Conservation (phyloP, 2,329 filamentous ascomycete species). For the Alternaria ventricosa region DNA sequence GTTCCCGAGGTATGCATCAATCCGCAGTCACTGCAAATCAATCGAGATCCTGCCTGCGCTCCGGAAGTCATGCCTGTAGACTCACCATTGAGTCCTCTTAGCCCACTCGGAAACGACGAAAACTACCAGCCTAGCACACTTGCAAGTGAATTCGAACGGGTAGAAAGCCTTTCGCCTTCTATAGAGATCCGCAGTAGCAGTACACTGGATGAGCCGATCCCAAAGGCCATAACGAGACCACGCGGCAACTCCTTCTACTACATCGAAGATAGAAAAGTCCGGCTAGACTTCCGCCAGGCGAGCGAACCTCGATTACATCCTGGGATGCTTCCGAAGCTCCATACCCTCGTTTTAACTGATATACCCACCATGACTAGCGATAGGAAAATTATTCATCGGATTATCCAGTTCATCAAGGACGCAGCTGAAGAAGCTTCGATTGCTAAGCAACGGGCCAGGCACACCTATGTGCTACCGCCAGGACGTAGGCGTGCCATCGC, state of each 20-base stretch:
- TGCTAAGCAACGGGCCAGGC: constrained; percentile 59
- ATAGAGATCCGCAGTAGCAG: constrained; percentile 4
- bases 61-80: constrained; percentile 52
- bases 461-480: constrained; percentile 66
- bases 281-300: constrained; percentile 42
- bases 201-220: neutral
- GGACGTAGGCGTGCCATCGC: constrained; percentile 58
- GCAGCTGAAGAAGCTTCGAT: constrained; percentile 63
- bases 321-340: constrained; percentile 60
- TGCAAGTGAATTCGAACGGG: neutral
- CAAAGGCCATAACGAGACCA: constrained; percentile 9
- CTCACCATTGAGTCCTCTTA: constrained; percentile 20
- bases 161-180: constrained; percentile 23
- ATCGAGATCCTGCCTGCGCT: constrained; percentile 54
- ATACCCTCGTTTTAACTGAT: constrained; percentile 63
- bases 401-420: constrained; percentile 63
- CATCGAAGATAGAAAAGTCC: constrained; percentile 38
- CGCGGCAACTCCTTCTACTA: constrained; percentile 32
- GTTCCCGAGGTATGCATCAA: constrained; percentile 34
- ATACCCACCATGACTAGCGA: constrained; percentile 59
- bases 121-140: constrained; percentile 5
- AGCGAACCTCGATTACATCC: constrained; percentile 56
- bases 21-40: constrained; percentile 41
- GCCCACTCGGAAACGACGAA: constrained; percentile 11
- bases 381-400: constrained; percentile 41